phyloP scores from a whole-genome alignment of 2,329 filamentous ascomycete species.

The Fusarium avenaceum region DNA sequence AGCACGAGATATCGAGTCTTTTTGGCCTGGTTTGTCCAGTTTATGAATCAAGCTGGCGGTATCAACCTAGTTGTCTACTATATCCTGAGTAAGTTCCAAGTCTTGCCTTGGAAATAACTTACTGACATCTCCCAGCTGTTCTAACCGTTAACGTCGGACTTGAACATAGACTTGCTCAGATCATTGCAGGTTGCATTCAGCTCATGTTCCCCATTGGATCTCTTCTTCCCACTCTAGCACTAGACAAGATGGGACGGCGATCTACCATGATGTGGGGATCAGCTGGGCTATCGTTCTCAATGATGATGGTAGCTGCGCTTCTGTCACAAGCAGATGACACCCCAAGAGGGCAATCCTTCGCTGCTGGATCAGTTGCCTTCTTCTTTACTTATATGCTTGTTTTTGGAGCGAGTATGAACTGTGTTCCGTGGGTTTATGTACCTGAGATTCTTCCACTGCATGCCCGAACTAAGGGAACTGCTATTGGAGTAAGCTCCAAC shows the following conservation, averaged over 20 bases:
- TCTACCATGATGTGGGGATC: conserved; percentile 60
- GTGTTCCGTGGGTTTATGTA: conserved; percentile 46
- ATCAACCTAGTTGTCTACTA: conserved; percentile 62
- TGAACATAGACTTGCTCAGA: conserved; percentile 46
- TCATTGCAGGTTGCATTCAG: conserved; percentile 55
- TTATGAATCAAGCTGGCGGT: conserved; percentile 60
- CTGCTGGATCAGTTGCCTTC: conserved; percentile 34
- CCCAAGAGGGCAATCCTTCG: conserved; percentile 27
- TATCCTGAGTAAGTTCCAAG: conserved; percentile 45
- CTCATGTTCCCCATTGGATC: conserved; percentile 58
- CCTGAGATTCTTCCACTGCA: conserved; percentile 41
- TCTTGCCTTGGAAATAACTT: rapidly evolving
- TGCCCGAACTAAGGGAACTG: conserved; percentile 38
- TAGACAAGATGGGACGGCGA: conserved; percentile 57
- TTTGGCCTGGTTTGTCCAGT: conserved; percentile 40
- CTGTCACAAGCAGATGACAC: conserved; percentile 35
- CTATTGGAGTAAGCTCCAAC: conserved; percentile 38
- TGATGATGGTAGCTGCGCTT: conserved; percentile 44
- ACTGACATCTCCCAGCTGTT: conserved; percentile 2
- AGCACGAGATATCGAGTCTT: conserved; percentile 36
- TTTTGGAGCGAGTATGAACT: conserved; percentile 42
- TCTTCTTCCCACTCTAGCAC: conserved; percentile 51
- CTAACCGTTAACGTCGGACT: conserved; percentile 53
- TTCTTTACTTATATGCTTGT: conserved; percentile 43
- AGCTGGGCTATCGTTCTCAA: conserved; percentile 42